Evolutionary conservation across 768 basidiomycete species (phyloP).

Genomic region (Tephrocybe rancida): DNA sequence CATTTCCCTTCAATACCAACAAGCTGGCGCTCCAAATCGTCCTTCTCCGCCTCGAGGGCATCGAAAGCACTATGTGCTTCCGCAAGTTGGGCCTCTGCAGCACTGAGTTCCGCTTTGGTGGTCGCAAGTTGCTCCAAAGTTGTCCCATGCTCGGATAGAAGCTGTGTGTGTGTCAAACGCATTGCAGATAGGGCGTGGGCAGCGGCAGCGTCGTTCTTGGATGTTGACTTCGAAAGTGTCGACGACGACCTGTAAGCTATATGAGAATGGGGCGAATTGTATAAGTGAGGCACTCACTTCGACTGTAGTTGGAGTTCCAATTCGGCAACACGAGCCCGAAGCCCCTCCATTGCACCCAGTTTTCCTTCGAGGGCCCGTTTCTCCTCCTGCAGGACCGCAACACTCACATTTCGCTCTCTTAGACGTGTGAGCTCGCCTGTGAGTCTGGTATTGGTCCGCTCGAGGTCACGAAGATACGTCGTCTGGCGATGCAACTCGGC

Average conservation of each 20-base stretch:
- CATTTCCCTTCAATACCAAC: background rate
- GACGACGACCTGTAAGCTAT: no score
- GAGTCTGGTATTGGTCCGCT: slow-evolving; percentile 59
- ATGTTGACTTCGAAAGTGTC: background rate
- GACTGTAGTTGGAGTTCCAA: slow-evolving; percentile 52
- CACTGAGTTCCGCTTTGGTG: slow-evolving; percentile 35
- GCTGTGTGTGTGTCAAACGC: slow-evolving; percentile 60
- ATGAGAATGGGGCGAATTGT: no score
- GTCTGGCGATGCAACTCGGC: slow-evolving; percentile 73
- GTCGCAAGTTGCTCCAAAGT: slow-evolving; percentile 51
- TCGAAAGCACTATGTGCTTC: slow-evolving; percentile 19
- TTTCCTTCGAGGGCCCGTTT: slow-evolving; percentile 65
- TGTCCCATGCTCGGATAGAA: slow-evolving; percentile 71
- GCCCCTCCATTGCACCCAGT: slow-evolving; percentile 48
- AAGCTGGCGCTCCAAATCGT: slow-evolving; percentile 1
- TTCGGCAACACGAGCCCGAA: slow-evolving; percentile 67
- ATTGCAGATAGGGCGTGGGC: slow-evolving; percentile 59
- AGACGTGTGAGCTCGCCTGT: slow-evolving; percentile 54
- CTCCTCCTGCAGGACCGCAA: slow-evolving; percentile 77
- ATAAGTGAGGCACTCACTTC: no score
- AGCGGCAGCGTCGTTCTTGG: slow-evolving; percentile 39
- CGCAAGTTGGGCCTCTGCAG: slow-evolving; percentile 33
- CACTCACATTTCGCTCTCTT: slow-evolving; percentile 55
- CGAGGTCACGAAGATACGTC: slow-evolving; percentile 58
- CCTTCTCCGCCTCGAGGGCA: slow-evolving; percentile 13